These are phyloP conservation scores for Trypanosoma avium DNA, from an alignment of 208 protist genomes.

Conservation along the genomic window DNA sequence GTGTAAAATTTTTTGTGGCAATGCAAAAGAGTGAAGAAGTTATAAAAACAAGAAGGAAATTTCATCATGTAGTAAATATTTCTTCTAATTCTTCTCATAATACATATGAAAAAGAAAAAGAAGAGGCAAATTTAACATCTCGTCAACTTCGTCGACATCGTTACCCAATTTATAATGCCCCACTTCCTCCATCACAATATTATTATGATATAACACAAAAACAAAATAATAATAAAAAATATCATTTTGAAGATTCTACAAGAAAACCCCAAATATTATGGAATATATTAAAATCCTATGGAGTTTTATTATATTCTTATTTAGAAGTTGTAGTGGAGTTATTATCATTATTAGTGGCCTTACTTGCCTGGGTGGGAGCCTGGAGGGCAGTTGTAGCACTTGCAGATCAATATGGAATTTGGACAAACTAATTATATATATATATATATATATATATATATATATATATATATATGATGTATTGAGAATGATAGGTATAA, in stretches of 20 bases:
- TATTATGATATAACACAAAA: not conserved
- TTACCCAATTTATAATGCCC: not conserved
- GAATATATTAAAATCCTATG: too few relatives aligned
- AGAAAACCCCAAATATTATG: too few relatives aligned
- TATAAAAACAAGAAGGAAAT: too few relatives aligned
- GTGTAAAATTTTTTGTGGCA: slow-evolving; percentile 6
- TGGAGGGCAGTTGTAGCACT: not conserved
- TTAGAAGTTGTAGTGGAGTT: not conserved
- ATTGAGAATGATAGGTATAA: too few relatives aligned
- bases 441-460: slow-evolving; percentile 3
- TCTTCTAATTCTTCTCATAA: too few relatives aligned
- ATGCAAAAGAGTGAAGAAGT: not conserved
- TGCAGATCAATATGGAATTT: not conserved
- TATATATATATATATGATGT: not conserved
- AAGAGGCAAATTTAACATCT: not conserved
- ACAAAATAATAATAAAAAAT: not conserved
- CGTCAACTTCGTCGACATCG: slow-evolving; percentile 2
- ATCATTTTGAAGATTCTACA: too few relatives aligned
- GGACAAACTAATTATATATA: slow-evolving; percentile 7
- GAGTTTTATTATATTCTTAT: not conserved
- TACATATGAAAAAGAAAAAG: not conserved
- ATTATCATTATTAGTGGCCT: slow-evolving; percentile 5
- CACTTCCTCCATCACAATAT: slow-evolving; percentile 8
- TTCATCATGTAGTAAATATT: too few relatives aligned
- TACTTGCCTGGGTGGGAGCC: not conserved